Evolutionary conservation across 1,139 yeast species (phyloP).

Genomic region (Yamadazyma triangularis): DNA sequence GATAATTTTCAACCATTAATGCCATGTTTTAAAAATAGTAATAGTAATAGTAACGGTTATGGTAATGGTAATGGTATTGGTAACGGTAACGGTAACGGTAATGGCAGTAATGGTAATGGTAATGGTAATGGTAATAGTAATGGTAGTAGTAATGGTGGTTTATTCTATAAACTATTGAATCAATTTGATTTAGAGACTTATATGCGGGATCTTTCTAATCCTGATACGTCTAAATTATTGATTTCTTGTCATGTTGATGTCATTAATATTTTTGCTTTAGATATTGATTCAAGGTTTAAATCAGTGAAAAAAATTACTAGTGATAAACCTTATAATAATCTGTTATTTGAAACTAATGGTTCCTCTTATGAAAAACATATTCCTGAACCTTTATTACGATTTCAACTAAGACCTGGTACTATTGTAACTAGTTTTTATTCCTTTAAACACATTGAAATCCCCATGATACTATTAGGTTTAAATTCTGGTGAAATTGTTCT

Average conservation of each 20-base stretch:
- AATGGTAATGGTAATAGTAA: too few relatives aligned
- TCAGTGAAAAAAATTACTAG: conserved; percentile 18
- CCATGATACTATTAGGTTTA: conserved; percentile 32
- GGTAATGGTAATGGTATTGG: too few relatives aligned
- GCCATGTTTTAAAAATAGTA: neutral
- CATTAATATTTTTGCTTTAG: conserved; percentile 32
- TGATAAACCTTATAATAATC: conserved; percentile 21
- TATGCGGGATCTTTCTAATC: conserved; percentile 14
- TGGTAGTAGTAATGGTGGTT: too few relatives aligned
- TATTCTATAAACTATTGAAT: too few relatives aligned
- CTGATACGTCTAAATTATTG: conserved; percentile 17
- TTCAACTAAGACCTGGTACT: conserved; percentile 22
- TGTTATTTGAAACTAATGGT: conserved; percentile 8
- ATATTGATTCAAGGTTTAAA: conserved; percentile 17
- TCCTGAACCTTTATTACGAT: conserved; percentile 32
- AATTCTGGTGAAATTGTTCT: conserved; percentile 32
- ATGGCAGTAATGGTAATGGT: too few relatives aligned
- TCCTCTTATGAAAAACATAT: conserved; percentile 17
- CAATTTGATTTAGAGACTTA: conserved; percentile 23
- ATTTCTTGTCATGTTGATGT: conserved; percentile 35
- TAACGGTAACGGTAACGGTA: too few relatives aligned
- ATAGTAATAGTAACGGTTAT: conserved; percentile 3
- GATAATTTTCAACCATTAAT: conserved; percentile 1
- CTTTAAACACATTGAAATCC: conserved; percentile 18
- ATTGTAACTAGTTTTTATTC: conserved; percentile 29